Evolutionary conservation across 345 rosid species (phyloP), one percentile per base, ranked within the genome.

Genomic region (Corchorus capsularis): DNA sequence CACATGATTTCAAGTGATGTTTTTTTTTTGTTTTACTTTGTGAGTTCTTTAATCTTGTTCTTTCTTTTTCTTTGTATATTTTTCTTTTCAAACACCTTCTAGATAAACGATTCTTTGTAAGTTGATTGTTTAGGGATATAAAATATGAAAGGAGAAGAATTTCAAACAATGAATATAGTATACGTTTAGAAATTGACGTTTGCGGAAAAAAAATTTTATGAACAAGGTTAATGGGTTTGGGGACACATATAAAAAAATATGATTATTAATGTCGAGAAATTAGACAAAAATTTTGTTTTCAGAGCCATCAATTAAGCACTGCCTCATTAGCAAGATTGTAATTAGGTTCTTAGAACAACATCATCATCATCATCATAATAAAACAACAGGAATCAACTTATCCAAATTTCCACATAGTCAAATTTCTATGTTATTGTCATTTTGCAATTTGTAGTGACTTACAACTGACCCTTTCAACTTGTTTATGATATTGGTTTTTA

Each of bases 391-490:
- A 15, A 19, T 5, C 5, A 64, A 6, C 69, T 64, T 64, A 41
- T 35, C 69, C 50, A 39, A 64, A 37, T 37, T 64, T n/a, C 5
- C 20, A 12, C 47, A 15, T 37, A 8, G 27, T 14, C 8, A 16
- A 65, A 65, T 41, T 65, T 34, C 11, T 4, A 37, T 17, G 4
- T 17, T 16, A 39, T 15, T 65, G 52, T 39, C 52, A 41, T 43
- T 65, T 37, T 65, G 45, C 45, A 35, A 19, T 41, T 65, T 65
- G 35, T 39, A 17, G 15, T 39, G 2, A 65, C 17, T n/a, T 65
- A 17, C 70, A 65, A 65, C 4, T 65, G 45, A 14, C 66, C n/a
- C 16, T 62, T 62, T 62, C 66, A 62, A 62, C 10, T 32, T n/a
- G n/a, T n/a, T n/a, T n/a, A n/a, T n/a, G 3, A 20, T 56, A 27